A percentile compares a stretch with the other conserved stretches of the same genome.
These are phyloP conservation scores for Teunomyces pallodes DNA, from an alignment of 805 yeast species.

Conservation along the genomic window DNA sequence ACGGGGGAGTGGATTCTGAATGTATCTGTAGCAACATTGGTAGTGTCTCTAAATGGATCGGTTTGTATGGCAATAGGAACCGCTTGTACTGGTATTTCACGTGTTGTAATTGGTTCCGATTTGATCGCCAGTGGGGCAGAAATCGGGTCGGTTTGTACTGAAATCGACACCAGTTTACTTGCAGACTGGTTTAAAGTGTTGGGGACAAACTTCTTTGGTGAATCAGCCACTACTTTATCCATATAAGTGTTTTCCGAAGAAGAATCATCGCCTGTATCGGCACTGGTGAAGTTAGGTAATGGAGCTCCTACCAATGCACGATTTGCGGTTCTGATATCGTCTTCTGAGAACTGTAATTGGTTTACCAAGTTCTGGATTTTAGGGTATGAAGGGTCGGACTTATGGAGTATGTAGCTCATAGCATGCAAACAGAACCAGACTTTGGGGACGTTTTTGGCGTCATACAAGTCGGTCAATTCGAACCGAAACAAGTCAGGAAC, in stretches of 20 bases:
- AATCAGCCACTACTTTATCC: slow-evolving; percentile 14
- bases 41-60: slow-evolving; percentile 7
- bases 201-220: slow-evolving; percentile 6
- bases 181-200: neutral
- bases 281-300: slow-evolving; percentile 69
- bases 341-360: slow-evolving; percentile 58
- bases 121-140: neutral
- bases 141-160: slow-evolving; percentile 4
- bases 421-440: slow-evolving; percentile 94
- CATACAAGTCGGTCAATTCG: slow-evolving; percentile 90
- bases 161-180: slow-evolving; percentile 1
- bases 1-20: slow-evolving; percentile 3
- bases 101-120: neutral
- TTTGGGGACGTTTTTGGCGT: slow-evolving; percentile 86
- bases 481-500: slow-evolving; percentile 88
- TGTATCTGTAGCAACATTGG: neutral
- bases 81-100: neutral
- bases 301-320: slow-evolving; percentile 64
- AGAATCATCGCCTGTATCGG: slow-evolving; percentile 25
- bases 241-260: slow-evolving; percentile 12
- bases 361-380: slow-evolving; percentile 63
- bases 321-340: slow-evolving; percentile 68
- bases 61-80: slow-evolving; percentile 4
- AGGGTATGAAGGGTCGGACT: slow-evolving; percentile 53
- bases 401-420: slow-evolving; percentile 67